Percentiles rank a stretch among this genome's conserved stretches.
phyloP scores from a whole-genome alignment of 2,329 filamentous ascomycete genomes.

The Neofusicoccum cordaticola region DNA sequence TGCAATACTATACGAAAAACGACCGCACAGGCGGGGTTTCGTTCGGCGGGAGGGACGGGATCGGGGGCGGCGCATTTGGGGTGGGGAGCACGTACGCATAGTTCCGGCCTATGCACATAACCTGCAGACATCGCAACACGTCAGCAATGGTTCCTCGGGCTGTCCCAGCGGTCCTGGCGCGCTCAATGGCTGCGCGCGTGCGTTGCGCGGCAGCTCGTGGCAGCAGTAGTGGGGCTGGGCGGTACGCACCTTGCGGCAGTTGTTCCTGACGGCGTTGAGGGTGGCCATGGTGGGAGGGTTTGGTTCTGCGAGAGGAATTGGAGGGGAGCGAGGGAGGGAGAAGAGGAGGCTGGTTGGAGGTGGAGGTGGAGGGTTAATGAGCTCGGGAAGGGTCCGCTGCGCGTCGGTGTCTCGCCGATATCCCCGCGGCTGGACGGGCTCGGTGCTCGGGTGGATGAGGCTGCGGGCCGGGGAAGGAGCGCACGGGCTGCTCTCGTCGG shows the following conservation, averaged over 20 bases:
- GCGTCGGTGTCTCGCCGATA: not conserved
- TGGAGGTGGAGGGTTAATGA: not conserved
- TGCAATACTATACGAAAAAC: too few species aligned
- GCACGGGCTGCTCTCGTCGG: not conserved
- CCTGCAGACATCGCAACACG: slow-evolving; percentile 42
- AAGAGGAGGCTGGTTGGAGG: not conserved
- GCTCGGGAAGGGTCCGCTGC: not conserved
- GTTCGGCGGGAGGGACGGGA: slow-evolving; percentile 19
- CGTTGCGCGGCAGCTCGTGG: not conserved
- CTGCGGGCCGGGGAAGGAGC: not conserved
- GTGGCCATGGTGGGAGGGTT: slow-evolving; percentile 27
- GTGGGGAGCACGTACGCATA: slow-evolving; percentile 68
- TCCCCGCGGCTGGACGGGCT: not conserved
- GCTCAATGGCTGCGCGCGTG: not conserved
- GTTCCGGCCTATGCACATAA: slow-evolving; percentile 93
- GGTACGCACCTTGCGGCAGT: slow-evolving; percentile 47
- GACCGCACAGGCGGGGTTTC: not conserved
- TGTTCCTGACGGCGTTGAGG: slow-evolving; percentile 38
- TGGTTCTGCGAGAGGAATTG: not conserved
- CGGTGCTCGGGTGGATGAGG: not conserved
- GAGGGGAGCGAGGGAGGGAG: not conserved
- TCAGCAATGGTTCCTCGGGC: not conserved
- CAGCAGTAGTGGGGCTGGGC: not conserved
- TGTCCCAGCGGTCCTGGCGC: not conserved
- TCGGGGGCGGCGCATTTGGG: not conserved